A percentile compares a stretch with the other conserved stretches of the same genome.
phyloP scores from a whole-genome alignment of 345 rosid species.

The Dimocarpus longan region DNA sequence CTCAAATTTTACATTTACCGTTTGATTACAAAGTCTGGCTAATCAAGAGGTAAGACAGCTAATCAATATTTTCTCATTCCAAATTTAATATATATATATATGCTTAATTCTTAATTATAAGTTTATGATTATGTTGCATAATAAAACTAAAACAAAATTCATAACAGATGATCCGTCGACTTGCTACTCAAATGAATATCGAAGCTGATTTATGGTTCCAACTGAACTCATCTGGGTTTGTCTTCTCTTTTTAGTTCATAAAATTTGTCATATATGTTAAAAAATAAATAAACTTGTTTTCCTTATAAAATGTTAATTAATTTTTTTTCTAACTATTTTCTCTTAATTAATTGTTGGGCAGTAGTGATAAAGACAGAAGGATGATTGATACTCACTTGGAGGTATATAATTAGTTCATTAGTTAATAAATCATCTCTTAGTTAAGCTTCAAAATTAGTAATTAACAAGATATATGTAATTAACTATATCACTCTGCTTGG shows the following conservation, averaged over 20 bases:
- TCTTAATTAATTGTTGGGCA: not conserved
- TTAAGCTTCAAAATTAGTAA: not conserved
- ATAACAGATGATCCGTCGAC: not conserved
- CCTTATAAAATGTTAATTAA: not conserved
- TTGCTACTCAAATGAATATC: not conserved
- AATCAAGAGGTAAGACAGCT: constrained; percentile 12
- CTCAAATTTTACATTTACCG: not conserved
- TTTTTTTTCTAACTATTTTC: not conserved
- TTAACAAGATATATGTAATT: not conserved
- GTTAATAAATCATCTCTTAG: not conserved
- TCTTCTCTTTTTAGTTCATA: not conserved
- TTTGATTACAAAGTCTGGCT: not conserved
- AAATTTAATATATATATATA: too few relatives aligned
- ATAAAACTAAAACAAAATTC: too few relatives aligned
- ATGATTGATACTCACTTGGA: constrained; percentile 12
- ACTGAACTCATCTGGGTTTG: not conserved
- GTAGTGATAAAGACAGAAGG: not conserved
- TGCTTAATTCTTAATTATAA: too few relatives aligned
- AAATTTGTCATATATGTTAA: not conserved
- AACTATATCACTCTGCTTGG: not conserved
- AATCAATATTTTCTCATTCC: too few relatives aligned
- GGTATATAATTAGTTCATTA: not conserved
- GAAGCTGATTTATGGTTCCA: not conserved
- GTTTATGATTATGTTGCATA: too few relatives aligned
- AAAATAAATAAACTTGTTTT: not conserved